Evolutionary conservation across 768 basidiomycete species (phyloP).

Genomic region (Roridomyces roridus): DNA sequence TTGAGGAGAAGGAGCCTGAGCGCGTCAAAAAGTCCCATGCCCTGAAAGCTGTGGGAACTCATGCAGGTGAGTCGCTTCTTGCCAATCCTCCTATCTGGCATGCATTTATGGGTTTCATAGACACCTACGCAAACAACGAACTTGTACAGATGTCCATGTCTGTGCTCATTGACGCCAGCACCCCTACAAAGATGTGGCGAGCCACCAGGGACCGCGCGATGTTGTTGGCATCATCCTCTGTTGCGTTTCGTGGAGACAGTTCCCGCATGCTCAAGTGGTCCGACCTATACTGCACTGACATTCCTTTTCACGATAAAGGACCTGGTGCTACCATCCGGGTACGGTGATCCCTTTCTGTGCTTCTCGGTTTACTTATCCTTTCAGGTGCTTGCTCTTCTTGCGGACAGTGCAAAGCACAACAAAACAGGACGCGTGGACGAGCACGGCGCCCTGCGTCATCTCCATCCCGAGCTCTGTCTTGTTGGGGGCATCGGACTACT

Average conservation of each 20-base stretch:
- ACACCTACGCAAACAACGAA: background rate
- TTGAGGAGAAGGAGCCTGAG: background rate
- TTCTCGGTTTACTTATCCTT: background rate
- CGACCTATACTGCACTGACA: slow-evolving; percentile 20
- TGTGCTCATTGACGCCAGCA: background rate
- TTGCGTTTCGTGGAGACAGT: too few species aligned
- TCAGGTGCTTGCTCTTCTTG: slow-evolving; percentile 33
- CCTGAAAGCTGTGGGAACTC: slow-evolving; percentile 19
- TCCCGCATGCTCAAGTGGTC: slow-evolving; percentile 23
- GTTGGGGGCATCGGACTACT: slow-evolving; percentile 32
- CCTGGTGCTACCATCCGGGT: background rate
- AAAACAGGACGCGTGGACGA: too few species aligned
- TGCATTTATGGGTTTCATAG: too few species aligned
- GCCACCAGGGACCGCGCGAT: slow-evolving; percentile 27
- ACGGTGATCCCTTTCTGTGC: slow-evolving; percentile 26
- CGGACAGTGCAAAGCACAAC: slow-evolving; percentile 39
- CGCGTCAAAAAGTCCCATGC: slow-evolving; percentile 8
- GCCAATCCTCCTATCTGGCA: too few species aligned
- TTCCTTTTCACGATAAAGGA: slow-evolving; percentile 11
- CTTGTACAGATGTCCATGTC: background rate
- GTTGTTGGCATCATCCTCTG: slow-evolving; percentile 24
- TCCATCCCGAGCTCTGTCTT: slow-evolving; percentile 34
- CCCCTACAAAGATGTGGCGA: background rate
- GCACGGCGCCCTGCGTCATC: slow-evolving; percentile 35
- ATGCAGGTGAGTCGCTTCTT: slow-evolving; percentile 9